Conservation (phyloP, 2,329 filamentous ascomycete genomes). For the Verticillium dahliae region DNA sequence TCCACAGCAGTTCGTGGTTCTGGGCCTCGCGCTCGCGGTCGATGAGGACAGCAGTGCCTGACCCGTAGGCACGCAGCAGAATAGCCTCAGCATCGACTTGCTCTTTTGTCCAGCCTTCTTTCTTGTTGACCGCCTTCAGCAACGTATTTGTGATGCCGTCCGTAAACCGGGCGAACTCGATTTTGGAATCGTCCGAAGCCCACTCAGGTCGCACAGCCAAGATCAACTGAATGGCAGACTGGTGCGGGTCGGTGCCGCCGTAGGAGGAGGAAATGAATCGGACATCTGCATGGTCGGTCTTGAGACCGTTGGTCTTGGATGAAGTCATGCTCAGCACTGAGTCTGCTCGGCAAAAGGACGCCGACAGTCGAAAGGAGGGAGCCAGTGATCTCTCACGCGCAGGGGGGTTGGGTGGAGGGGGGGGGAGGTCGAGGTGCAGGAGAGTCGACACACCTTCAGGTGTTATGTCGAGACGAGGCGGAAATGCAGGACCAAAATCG, state of each 20-base stretch:
- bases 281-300: conserved; percentile 38
- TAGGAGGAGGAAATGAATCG: conserved; percentile 71
- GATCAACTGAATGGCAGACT: conserved; percentile 74
- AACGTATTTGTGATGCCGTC: conserved; percentile 98
- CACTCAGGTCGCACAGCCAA: conserved; percentile 78
- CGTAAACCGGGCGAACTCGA: conserved; percentile 87
- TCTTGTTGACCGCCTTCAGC: conserved; percentile 68
- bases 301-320: conserved; percentile 19
- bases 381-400: background rate
- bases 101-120: conserved; percentile 61
- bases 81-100: conserved; percentile 80
- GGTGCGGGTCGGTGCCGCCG: conserved; percentile 67
- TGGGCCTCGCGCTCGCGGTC: conserved; percentile 80
- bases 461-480: background rate
- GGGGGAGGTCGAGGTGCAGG: background rate
- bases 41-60: conserved; percentile 90
- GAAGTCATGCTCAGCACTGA: conserved; percentile 6
- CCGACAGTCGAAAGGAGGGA: background rate
- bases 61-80: conserved; percentile 86
- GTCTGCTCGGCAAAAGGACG: background rate
- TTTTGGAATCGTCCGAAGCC: conserved; percentile 62
- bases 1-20: conserved; percentile 82
- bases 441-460: background rate
- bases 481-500: background rate
- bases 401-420: background rate